These are phyloP conservation scores for Byssoonygena ceratinophila DNA, from an alignment of 2,329 filamentous ascomycete genomes.

Conservation along the genomic window DNA sequence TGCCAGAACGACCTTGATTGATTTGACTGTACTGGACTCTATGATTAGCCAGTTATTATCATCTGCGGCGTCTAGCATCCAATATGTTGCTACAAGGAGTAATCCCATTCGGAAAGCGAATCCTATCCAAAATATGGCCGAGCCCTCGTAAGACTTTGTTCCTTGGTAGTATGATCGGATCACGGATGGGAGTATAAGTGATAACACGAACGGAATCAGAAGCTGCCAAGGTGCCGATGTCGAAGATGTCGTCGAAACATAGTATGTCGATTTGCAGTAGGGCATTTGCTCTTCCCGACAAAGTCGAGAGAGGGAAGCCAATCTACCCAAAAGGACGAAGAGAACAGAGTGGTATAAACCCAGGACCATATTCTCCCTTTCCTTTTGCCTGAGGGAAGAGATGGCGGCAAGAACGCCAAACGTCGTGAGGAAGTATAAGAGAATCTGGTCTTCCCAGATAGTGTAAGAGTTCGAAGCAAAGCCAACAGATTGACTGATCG, in stretches of 20 bases:
- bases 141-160: slow-evolving; percentile 79
- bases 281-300: slow-evolving; percentile 99
- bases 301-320: slow-evolving; percentile 79
- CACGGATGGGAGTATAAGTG: slow-evolving; percentile 61
- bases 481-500: slow-evolving; percentile 76
- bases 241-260: slow-evolving; percentile 80
- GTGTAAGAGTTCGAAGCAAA: slow-evolving; percentile 98
- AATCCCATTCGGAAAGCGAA: slow-evolving; percentile 67
- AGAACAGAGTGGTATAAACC: slow-evolving; percentile 75
- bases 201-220: slow-evolving; percentile 63
- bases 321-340: slow-evolving; percentile 66
- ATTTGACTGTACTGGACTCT: slow-evolving; percentile 56
- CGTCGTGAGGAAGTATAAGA: slow-evolving; percentile 80
- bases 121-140: slow-evolving; percentile 74
- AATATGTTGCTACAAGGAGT: slow-evolving; percentile 67
- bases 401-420: slow-evolving; percentile 69
- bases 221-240: slow-evolving; percentile 90
- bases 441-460: slow-evolving; percentile 95
- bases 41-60: slow-evolving; percentile 66
- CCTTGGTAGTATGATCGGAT: slow-evolving; percentile 70
- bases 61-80: slow-evolving; percentile 80
- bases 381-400: slow-evolving; percentile 62
- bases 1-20: slow-evolving; percentile 62
- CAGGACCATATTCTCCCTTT: slow-evolving; percentile 57
- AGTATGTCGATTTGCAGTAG: slow-evolving; percentile 89